phyloP scores from a whole-genome alignment of 2,329 filamentous ascomycete genomes.

The Diaporthe sp. region DNA sequence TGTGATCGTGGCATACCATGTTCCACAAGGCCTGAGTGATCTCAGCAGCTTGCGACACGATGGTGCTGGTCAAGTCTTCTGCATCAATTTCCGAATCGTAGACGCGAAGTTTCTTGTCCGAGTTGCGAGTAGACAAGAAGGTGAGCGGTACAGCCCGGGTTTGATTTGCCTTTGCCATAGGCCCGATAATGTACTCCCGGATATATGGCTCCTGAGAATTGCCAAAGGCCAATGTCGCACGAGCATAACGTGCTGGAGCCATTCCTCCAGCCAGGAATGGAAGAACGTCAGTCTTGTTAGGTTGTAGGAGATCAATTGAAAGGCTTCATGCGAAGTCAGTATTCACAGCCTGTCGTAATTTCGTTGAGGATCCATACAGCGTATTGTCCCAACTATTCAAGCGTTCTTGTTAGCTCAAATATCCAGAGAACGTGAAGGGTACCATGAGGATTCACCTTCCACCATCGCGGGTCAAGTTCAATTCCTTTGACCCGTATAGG shows the following conservation, averaged over 20 bases:
- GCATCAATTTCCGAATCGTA: not conserved
- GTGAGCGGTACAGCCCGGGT: not conserved
- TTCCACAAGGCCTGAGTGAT: not conserved
- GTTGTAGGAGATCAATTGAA: constrained; percentile 4
- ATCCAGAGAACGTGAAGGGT: not conserved
- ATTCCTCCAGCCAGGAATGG: not conserved
- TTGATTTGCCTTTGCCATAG: not conserved
- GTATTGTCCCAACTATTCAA: not conserved
- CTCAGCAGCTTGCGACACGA: not conserved
- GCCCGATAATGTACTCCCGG: not conserved
- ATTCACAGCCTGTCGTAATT: not conserved
- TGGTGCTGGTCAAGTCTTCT: not conserved
- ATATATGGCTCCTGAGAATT: not conserved
- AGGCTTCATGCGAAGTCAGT: not conserved
- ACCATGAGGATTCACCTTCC: not conserved
- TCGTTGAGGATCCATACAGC: not conserved
- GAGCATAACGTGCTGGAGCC: constrained; percentile 1
- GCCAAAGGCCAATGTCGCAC: not conserved
- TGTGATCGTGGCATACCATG: not conserved
- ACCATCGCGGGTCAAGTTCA: constrained; percentile 8
- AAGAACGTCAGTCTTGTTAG: constrained; percentile 10
- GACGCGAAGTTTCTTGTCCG: constrained; percentile 11
- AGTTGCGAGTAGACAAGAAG: not conserved
- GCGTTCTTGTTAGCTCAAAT: not conserved
- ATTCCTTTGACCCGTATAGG: constrained; percentile 1